phyloP scores from a whole-genome alignment of 2,329 filamentous ascomycete species.

The Canariomyces notabilis region DNA sequence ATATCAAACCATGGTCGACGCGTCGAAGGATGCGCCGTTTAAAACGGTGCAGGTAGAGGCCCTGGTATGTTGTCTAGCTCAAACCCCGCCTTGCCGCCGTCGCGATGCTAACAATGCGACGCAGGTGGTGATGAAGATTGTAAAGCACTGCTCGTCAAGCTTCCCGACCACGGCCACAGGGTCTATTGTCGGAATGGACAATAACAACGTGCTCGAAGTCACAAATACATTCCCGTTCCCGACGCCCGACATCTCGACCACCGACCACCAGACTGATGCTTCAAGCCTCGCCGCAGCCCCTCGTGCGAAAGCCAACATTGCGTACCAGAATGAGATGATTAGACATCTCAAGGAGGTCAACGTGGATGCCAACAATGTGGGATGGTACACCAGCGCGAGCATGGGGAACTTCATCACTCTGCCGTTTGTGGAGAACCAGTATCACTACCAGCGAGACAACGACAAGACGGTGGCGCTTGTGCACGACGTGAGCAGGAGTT shows the following conservation, averaged over 20 bases:
- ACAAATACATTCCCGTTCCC: slow-evolving; percentile 97
- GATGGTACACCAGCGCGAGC: slow-evolving; percentile 97
- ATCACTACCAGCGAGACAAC: slow-evolving; percentile 94
- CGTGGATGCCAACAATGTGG: slow-evolving; percentile 94
- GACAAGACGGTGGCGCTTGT: slow-evolving; percentile 83
- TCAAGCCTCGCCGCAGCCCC: slow-evolving; percentile 80
- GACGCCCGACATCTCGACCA: slow-evolving; percentile 63
- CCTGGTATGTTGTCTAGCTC: slow-evolving; percentile 57
- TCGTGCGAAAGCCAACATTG: slow-evolving; percentile 80
- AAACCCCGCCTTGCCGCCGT: slow-evolving; percentile 32
- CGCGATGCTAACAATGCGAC: slow-evolving; percentile 23
- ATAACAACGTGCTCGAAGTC: slow-evolving; percentile 73
- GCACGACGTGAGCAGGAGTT: slow-evolving; percentile 92
- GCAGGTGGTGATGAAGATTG: slow-evolving; percentile 94
- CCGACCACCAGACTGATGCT: slow-evolving; percentile 71
- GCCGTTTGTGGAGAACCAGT: slow-evolving; percentile 96
- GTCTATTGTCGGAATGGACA: slow-evolving; percentile 89
- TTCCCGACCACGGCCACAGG: slow-evolving; percentile 90
- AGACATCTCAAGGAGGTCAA: slow-evolving; percentile 95
- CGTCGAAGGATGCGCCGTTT: slow-evolving; percentile 63
- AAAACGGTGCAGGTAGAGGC: slow-evolving; percentile 91
- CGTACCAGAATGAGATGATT: slow-evolving; percentile 96
- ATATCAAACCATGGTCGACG: slow-evolving; percentile 51
- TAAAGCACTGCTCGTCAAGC: slow-evolving; percentile 83
- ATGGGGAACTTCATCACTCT: slow-evolving; percentile 98